phyloP scores from a whole-genome alignment of 2,329 filamentous ascomycete species.

The Penicillium sp. region DNA sequence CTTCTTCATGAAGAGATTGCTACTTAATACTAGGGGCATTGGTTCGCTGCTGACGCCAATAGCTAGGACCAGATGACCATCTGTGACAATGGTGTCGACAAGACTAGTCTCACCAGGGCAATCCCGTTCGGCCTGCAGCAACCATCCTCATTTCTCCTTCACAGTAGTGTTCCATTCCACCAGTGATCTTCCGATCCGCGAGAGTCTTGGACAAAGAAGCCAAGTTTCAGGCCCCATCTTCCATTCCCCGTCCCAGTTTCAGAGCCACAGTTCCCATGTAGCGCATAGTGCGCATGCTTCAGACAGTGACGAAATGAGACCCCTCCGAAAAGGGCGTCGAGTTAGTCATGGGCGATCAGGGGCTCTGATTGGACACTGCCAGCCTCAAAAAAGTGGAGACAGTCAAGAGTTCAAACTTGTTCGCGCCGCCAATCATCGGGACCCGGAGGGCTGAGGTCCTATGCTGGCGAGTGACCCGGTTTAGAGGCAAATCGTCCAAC shows the following conservation, averaged over 20 bases:
- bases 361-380: conserved; percentile 4
- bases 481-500: not conserved
- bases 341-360: conserved; percentile 4
- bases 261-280: too few relatives aligned
- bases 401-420: not conserved
- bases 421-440: not conserved
- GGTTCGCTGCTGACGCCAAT: not conserved
- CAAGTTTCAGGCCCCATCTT: not conserved
- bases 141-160: not conserved
- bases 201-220: conserved; percentile 6
- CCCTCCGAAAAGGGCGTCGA: not conserved
- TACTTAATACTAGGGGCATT: not conserved
- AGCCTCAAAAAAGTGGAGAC: conserved; percentile 10
- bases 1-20: too few relatives aligned
- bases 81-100: not conserved
- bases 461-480: not conserved
- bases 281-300: not conserved
- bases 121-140: not conserved
- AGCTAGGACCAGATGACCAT: not conserved
- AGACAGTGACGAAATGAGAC: conserved; percentile 10
- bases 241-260: too few relatives aligned
- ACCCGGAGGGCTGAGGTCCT: not conserved
- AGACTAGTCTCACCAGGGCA: not conserved
- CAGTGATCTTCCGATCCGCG: conserved; percentile 29
- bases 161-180: conserved; percentile 9